Evolutionary conservation across 495 filamentous ascomycete genomes (phyloP).

Genomic region (Trichocladium uniseriatum): DNA sequence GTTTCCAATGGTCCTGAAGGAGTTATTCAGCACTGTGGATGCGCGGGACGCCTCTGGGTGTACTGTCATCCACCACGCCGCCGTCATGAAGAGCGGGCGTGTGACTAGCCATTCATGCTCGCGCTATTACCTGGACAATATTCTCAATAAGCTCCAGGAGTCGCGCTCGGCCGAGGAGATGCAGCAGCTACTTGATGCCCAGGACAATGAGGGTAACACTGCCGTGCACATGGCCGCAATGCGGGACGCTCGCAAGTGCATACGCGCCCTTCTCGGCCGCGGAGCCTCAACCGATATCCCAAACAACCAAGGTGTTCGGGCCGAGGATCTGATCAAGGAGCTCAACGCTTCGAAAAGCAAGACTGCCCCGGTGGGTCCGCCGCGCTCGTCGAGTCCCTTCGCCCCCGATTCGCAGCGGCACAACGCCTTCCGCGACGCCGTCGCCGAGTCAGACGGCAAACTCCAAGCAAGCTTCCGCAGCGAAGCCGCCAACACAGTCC

Average conservation of each 20-base stretch:
- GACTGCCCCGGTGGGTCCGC: conserved; percentile 33
- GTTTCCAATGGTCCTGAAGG: conserved; percentile 69
- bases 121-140: conserved; percentile 82
- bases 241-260: conserved; percentile 63
- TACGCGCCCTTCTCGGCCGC: conserved; percentile 59
- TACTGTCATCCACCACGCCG: conserved; percentile 88
- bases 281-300: conserved; percentile 67
- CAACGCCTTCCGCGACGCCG: conserved; percentile 32
- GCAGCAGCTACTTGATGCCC: conserved; percentile 56
- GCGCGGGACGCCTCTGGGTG: conserved; percentile 64
- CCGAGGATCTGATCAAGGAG: conserved; percentile 60
- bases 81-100: conserved; percentile 67
- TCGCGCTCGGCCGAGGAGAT: conserved; percentile 57
- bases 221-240: conserved; percentile 81
- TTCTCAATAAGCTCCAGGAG: conserved; percentile 76
- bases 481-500: conserved; percentile 51
- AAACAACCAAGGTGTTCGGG: conserved; percentile 70
- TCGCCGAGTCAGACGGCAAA: conserved; percentile 26
- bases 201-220: conserved; percentile 79
- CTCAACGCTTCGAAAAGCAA: conserved; percentile 44
- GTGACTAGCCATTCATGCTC: conserved; percentile 69
- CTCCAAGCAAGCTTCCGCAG: conserved; percentile 35
- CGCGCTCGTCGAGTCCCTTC: conserved; percentile 54
- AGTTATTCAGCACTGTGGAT: conserved; percentile 67
- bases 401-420: conserved; percentile 43